Evolutionary conservation across 2,329 filamentous ascomycete species (phyloP).

Genomic region (Fusarium mangiferae): DNA sequence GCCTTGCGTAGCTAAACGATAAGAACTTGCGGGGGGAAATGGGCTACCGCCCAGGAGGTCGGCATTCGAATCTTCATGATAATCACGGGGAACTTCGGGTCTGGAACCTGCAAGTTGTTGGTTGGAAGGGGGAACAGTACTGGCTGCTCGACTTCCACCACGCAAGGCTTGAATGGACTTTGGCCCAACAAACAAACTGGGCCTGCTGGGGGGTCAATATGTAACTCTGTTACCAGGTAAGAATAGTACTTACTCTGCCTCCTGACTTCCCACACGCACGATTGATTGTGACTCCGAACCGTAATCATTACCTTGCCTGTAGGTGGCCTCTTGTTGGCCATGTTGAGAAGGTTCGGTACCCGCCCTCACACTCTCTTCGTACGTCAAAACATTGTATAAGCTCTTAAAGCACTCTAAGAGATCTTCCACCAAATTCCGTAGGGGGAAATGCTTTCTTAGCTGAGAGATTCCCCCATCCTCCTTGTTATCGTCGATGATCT

Average conservation of each 20-base stretch:
- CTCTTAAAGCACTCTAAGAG: conserved; percentile 33
- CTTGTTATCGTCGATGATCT: conserved; percentile 16
- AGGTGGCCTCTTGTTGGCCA: conserved; percentile 16
- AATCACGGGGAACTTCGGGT: conserved; percentile 36
- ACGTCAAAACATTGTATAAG: conserved; percentile 21
- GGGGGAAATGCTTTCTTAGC: conserved; percentile 31
- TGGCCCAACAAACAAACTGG: conserved; percentile 34
- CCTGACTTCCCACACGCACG: conserved; percentile 25
- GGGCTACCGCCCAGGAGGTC: conserved; percentile 25
- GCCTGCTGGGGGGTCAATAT: conserved; percentile 23
- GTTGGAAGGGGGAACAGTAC: conserved; percentile 31
- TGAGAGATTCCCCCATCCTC: conserved; percentile 6
- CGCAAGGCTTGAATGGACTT: conserved; percentile 36
- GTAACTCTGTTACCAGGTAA: background rate
- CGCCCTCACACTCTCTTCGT: background rate
- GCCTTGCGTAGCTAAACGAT: background rate
- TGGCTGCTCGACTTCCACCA: background rate
- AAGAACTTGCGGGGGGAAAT: conserved; percentile 20
- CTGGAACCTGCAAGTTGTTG: conserved; percentile 30
- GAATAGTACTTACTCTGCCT: conserved; percentile 25
- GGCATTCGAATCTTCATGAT: conserved; percentile 33
- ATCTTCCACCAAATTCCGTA: conserved; percentile 27
- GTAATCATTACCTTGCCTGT: conserved; percentile 33
- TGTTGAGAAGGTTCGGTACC: background rate
- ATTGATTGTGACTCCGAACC: conserved; percentile 44